Evolutionary conservation across 768 basidiomycete species (phyloP).

Genomic region (Pisolithus tinctorius): DNA sequence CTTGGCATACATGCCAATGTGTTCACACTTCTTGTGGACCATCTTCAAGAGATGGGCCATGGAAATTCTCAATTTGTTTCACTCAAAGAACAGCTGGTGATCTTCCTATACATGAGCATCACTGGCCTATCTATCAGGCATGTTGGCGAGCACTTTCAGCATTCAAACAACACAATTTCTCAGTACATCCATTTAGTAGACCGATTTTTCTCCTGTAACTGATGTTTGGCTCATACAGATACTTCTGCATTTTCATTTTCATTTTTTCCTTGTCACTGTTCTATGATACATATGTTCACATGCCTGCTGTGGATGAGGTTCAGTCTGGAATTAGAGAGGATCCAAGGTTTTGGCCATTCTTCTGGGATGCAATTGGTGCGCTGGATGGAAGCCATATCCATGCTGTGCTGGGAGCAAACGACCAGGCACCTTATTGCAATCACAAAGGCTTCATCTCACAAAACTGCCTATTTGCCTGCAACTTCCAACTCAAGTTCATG

Average conservation of each 20-base stretch:
- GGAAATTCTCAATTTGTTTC: no score
- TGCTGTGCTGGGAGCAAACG: neutral
- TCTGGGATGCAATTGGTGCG: neutral
- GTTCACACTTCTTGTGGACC: no score
- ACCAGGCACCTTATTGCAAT: neutral
- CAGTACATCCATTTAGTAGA: neutral
- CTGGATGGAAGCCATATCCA: neutral
- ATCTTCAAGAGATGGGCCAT: no score
- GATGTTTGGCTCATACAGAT: neutral
- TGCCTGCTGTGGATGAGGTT: neutral
- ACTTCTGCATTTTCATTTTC: neutral
- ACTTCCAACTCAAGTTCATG: neutral
- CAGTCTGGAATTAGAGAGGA: neutral
- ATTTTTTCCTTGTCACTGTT: neutral
- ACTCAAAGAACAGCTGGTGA: no score
- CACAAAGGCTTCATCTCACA: neutral
- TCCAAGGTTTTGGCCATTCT: neutral
- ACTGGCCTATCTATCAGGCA: neutral
- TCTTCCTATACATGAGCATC: no score
- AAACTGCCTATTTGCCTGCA: neutral
- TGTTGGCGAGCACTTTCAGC: neutral
- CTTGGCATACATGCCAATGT: no score
- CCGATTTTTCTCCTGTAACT: neutral
- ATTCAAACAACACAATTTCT: neutral
- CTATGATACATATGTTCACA: neutral